Conservation (phyloP, 2,329 filamentous ascomycete species). For the Knufia petricola region DNA sequence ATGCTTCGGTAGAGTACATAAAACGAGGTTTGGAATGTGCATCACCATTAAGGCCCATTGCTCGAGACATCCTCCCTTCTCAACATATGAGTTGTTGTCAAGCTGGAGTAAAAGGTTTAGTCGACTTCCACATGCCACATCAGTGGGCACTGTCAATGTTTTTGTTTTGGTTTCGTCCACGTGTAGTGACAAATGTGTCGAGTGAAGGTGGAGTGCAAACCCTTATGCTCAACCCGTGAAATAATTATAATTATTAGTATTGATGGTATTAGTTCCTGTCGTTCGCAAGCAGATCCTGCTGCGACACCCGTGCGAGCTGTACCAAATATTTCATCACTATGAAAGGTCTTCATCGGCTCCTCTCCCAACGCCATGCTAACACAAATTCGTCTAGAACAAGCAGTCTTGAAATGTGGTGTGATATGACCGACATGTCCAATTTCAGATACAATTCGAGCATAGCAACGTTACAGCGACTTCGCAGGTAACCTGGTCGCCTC, state of each 20-base stretch:
- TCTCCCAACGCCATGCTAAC: not conserved
- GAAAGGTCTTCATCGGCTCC: not conserved
- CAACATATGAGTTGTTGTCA: not conserved
- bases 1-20: slow-evolving; percentile 8
- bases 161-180: not conserved
- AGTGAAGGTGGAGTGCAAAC: not conserved
- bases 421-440: not conserved
- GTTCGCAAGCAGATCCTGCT: not conserved
- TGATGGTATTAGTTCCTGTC: not conserved
- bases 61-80: not conserved
- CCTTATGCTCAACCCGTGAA: not conserved
- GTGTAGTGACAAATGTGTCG: not conserved
- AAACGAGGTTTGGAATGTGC: slow-evolving; percentile 2
- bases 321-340: not conserved
- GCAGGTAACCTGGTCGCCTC: not conserved
- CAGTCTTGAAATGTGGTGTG: not conserved
- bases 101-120: not conserved
- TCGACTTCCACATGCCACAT: not conserved
- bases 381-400: not conserved
- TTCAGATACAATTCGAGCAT: not conserved
- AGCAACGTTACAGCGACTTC: too few species aligned
- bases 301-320: not conserved
- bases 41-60: not conserved
- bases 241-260: not conserved
- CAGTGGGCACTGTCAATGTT: not conserved